Base-by-base conservation (phyloP, 108 stramenopile species). In the Conticribra weissflogii region DNA sequence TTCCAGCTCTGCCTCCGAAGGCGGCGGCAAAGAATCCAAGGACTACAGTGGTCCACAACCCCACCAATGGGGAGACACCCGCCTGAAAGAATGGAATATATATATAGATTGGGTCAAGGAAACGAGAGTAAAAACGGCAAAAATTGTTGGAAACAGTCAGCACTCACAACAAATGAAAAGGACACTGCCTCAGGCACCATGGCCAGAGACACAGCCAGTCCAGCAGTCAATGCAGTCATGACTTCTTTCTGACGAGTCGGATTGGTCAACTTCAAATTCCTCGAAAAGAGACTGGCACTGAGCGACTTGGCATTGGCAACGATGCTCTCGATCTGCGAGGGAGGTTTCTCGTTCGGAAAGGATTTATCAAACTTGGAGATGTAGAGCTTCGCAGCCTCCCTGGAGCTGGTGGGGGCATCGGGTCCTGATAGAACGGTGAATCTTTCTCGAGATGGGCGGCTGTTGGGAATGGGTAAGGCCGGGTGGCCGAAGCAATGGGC, bases 41-140 rank as follows among this genome's bases (percentile, higher is more conserved):
- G 16, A 90, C 78, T 52, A 92, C 94, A 2, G 94, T 90, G 7
- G 94, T 91, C 85, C 91, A 93, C 1, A 96, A 77, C 17, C 94
- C 95, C 0, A 95, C 86, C 23, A 90, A 67, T 0, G 92, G 92
- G 49, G 54, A 76, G 44, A 90, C 88, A 8, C 92, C 89, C 2
- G 92, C 88, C 36, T 41, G 36, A 5, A 5, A 41, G 12, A 5
- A 18, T 89, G 82, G 32, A 66, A 45, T 51, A 51, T 0, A 62
- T 2, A 25, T 45, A 14, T 16, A 32, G 15, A 32, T 21, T 32
- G 28, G 19, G 31, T 57, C 17, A 28, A 22, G 17, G 4, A 24
- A 16, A 33, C 3, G 46, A 44, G 17, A 16, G 4, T 22, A 8
- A 51, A 25, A 51, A 36, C 28, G 46, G 45, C 3, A 8, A n/a